These are phyloP conservation scores for Jatropha podagrica DNA, from an alignment of 441 rosid species.

Conservation along the genomic window DNA sequence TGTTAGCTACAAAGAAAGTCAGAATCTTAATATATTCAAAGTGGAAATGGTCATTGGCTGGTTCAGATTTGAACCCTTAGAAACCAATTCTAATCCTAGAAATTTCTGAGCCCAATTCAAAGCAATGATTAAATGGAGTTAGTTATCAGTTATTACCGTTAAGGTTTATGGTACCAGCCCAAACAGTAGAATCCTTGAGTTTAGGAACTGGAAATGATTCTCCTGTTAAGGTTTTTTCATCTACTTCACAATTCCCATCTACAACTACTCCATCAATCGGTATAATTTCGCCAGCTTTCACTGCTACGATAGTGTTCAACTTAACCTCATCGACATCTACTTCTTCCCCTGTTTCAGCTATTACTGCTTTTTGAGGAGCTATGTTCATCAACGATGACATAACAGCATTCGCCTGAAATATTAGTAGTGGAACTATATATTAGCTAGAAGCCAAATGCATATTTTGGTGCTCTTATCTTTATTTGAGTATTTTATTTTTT, in stretches of 20 bases:
- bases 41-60: too few species aligned
- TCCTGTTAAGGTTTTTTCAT: slow-evolving; percentile 86
- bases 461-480: too few species aligned
- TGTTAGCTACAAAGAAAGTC: neutral
- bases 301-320: slow-evolving; percentile 62
- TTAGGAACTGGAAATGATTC: slow-evolving; percentile 87
- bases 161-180: slow-evolving; percentile 91
- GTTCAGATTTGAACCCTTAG: too few species aligned
- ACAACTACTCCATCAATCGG: slow-evolving; percentile 90
- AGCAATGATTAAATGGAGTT: neutral
- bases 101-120: too few species aligned
- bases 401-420: slow-evolving; percentile 68
- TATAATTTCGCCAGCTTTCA: slow-evolving; percentile 82
- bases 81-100: too few species aligned
- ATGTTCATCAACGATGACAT: slow-evolving; percentile 84
- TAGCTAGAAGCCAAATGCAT: too few species aligned
- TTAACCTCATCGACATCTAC: slow-evolving; percentile 69
- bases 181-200: slow-evolving; percentile 60
- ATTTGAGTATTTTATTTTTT: too few species aligned
- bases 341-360: slow-evolving; percentile 84
- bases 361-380: slow-evolving; percentile 77
- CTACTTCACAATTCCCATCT: slow-evolving; percentile 85
- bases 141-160: slow-evolving; percentile 43
- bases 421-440: too few species aligned
- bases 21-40: neutral